Conservation (phyloP, 805 yeast species). For the Cyberlindnera americana region DNA sequence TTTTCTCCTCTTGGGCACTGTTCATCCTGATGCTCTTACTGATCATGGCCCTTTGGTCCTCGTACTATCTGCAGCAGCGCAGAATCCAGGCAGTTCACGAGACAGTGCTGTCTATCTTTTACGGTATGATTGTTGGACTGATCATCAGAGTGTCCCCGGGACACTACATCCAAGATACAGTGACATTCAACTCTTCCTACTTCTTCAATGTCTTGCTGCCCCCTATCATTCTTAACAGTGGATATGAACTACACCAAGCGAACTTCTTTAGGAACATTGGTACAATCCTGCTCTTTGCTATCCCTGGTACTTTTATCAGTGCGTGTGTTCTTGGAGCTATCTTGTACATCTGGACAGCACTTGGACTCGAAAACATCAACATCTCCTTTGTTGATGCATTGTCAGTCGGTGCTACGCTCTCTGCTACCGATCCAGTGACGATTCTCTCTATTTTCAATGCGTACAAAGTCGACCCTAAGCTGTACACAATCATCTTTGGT, state of each 20-base stretch:
- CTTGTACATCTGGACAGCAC: conserved; percentile 81
- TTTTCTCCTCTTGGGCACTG: conserved; percentile 96
- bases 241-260: conserved; percentile 93
- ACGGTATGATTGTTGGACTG: conserved; percentile 94
- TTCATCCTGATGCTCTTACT: conserved; percentile 78
- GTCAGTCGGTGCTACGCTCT: conserved; percentile 95
- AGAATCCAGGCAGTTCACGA: conserved; percentile 96
- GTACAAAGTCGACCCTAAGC: conserved; percentile 95
- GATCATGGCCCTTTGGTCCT: conserved; percentile 90
- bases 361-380: conserved; percentile 85
- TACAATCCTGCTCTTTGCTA: conserved; percentile 88
- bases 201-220: conserved; percentile 93
- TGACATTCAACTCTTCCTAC: conserved; percentile 89
- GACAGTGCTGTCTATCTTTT: conserved; percentile 91
- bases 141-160: conserved; percentile 91
- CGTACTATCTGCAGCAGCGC: conserved; percentile 86
- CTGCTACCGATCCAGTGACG: conserved; percentile 98
- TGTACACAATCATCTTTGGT: conserved; percentile 95
- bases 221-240: conserved; percentile 93
- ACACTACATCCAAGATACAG: conserved; percentile 94
- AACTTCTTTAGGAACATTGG: conserved; percentile 92
- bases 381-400: conserved; percentile 96
- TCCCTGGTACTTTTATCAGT: conserved; percentile 93
- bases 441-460: conserved; percentile 94
- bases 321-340: conserved; percentile 89